A percentile compares a stretch with the other conserved stretches of the same genome.
Conservation (phyloP, 2,329 filamentous ascomycete genomes). For the Fonsecaea multimorphosa region DNA sequence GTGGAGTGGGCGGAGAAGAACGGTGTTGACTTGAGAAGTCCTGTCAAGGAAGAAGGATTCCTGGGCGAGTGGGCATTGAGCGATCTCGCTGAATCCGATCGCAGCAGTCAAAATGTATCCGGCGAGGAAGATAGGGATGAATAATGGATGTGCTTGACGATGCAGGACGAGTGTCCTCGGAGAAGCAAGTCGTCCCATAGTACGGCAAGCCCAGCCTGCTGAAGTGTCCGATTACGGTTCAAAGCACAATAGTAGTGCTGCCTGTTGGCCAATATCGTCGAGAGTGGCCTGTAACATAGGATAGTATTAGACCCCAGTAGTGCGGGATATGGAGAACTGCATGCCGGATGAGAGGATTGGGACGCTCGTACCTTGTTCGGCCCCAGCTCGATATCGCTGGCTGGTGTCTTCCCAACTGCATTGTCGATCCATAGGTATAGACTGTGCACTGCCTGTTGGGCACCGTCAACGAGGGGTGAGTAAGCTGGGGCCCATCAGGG, state of each 20-base stretch:
- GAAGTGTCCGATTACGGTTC: not conserved
- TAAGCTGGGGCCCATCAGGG: not conserved
- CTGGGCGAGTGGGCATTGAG: constrained; percentile 66
- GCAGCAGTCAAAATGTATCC: constrained; percentile 18
- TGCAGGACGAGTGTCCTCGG: not conserved
- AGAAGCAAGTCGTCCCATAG: not conserved
- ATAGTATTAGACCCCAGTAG: not conserved
- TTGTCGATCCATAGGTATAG: not conserved
- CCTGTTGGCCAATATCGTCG: not conserved
- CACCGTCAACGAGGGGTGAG: not conserved
- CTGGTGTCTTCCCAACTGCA: not conserved
- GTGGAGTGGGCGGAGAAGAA: constrained; percentile 70
- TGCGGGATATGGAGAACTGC: not conserved
- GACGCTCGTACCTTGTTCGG: not conserved
- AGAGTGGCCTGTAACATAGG: not conserved
- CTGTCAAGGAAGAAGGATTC: constrained; percentile 78
- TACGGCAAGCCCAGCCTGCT: not conserved
- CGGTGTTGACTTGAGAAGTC: constrained; percentile 66
- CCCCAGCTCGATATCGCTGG: not conserved
- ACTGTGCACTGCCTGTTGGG: not conserved
- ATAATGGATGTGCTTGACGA: not conserved
- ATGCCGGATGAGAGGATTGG: not conserved
- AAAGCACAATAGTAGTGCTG: not conserved
- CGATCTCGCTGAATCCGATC: constrained; percentile 35
- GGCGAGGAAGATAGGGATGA: constrained; percentile 15